phyloP scores from a whole-genome alignment of 2,329 filamentous ascomycete genomes.

The Cordyceps militaris region DNA sequence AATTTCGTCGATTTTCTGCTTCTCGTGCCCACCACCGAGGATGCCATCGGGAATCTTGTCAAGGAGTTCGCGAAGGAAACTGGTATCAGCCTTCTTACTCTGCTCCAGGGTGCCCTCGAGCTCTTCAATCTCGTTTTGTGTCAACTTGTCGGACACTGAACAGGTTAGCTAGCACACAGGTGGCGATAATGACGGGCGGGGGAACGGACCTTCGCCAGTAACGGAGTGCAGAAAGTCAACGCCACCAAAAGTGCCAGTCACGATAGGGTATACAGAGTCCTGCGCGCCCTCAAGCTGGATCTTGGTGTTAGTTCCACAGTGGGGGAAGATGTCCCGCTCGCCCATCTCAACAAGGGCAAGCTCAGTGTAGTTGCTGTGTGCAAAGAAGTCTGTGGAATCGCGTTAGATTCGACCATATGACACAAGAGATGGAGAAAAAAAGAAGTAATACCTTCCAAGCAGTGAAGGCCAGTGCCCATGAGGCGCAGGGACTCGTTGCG shows the following conservation, averaged over 20 bases:
- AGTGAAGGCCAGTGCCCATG: conserved; percentile 82
- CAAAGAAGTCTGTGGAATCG: conserved; percentile 62
- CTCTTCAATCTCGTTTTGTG: conserved; percentile 83
- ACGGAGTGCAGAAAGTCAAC: conserved; percentile 93
- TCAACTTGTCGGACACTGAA: conserved; percentile 75
- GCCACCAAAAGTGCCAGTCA: conserved; percentile 90
- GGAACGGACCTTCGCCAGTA: conserved; percentile 51
- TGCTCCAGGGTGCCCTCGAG: conserved; percentile 75
- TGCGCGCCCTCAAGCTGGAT: conserved; percentile 62
- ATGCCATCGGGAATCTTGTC: conserved; percentile 76
- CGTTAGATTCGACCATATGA: not conserved
- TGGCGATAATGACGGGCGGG: not conserved
- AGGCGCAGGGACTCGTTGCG: conserved; percentile 81
- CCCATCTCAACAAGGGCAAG: conserved; percentile 69
- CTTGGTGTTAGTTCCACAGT: conserved; percentile 70
- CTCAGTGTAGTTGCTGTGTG: conserved; percentile 86
- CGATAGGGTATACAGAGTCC: conserved; percentile 65
- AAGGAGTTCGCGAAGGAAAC: conserved; percentile 70
- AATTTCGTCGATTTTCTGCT: conserved; percentile 69
- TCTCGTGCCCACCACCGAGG: conserved; percentile 68
- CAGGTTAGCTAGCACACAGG: conserved; percentile 17
- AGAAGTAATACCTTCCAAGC: conserved; percentile 58
- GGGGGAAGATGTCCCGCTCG: conserved; percentile 81
- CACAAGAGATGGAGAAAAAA: not conserved
- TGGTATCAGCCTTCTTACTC: conserved; percentile 58